Evolutionary conservation across 2,329 filamentous ascomycete genomes (phyloP).

Genomic region (Talaromyces sp.): DNA sequence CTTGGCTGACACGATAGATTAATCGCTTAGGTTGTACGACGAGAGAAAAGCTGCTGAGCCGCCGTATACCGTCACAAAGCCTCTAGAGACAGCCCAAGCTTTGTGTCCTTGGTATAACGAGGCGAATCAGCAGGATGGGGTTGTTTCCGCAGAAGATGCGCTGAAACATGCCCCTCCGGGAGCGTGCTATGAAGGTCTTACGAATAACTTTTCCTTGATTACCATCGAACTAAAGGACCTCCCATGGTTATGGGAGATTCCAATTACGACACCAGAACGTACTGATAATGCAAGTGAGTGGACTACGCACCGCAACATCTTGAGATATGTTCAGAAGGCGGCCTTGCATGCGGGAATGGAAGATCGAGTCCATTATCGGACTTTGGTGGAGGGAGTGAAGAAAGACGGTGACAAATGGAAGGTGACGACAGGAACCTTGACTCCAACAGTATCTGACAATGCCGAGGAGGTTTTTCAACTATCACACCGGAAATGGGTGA

Average conservation of each 20-base stretch:
- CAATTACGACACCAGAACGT: neutral
- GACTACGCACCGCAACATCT: constrained; percentile 12
- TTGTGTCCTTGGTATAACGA: constrained; percentile 30
- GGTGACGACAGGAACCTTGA: neutral
- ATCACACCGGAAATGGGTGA: constrained; percentile 5
- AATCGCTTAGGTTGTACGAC: constrained; percentile 48
- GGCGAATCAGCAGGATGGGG: constrained; percentile 24
- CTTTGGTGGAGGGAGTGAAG: constrained; percentile 3
- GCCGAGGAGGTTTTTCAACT: neutral
- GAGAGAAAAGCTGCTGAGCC: constrained; percentile 50
- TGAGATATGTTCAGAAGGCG: constrained; percentile 9
- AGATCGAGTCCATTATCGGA: neutral
- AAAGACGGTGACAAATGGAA: constrained; percentile 11
- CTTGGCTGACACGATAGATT: neutral
- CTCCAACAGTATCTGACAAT: neutral
- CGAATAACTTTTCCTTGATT: constrained; percentile 15
- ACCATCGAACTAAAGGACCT: constrained; percentile 11
- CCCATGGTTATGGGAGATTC: constrained; percentile 16
- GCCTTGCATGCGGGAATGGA: neutral
- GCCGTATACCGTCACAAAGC: constrained; percentile 42
- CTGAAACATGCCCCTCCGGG: constrained; percentile 9
- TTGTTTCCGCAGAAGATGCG: constrained; percentile 17
- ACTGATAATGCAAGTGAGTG: constrained; percentile 11
- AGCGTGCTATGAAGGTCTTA: constrained; percentile 14
- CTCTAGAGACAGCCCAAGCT: constrained; percentile 29